Conservation (phyloP, 164 flowering plant genomes). For the Pachysandra terminalis region DNA sequence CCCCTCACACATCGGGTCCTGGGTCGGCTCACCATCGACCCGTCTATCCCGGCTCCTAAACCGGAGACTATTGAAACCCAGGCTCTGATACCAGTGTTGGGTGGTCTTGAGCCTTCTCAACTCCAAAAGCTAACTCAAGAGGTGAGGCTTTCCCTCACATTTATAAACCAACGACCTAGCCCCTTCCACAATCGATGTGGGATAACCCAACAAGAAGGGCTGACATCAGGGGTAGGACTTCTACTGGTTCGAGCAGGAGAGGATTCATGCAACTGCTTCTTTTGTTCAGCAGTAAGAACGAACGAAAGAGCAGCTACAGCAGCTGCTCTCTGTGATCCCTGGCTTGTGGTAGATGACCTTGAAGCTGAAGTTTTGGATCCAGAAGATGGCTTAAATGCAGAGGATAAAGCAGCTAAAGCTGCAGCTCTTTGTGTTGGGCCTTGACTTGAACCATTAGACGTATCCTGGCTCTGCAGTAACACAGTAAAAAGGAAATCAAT, state of each 20-base stretch:
- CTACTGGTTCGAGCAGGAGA: constrained; percentile 50
- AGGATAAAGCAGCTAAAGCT: constrained; percentile 84
- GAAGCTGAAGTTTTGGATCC: constrained; percentile 35
- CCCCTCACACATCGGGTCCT: too few relatives aligned
- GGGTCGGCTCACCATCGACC: too few relatives aligned
- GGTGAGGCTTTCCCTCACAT: too few relatives aligned
- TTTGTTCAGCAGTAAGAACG: constrained; percentile 88
- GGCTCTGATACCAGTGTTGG: too few relatives aligned
- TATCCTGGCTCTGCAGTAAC: constrained; percentile 43
- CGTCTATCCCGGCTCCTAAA: too few relatives aligned
- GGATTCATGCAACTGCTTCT: constrained; percentile 41
- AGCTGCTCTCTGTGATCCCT: constrained; percentile 97
- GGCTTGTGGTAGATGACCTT: constrained; percentile 35
- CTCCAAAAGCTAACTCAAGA: too few relatives aligned
- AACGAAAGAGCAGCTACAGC: constrained; percentile 94
- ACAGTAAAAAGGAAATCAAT: too few relatives aligned
- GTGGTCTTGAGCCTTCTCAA: too few relatives aligned
- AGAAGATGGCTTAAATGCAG: constrained; percentile 78
- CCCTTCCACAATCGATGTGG: too few relatives aligned
- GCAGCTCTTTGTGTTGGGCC: constrained; percentile 97
- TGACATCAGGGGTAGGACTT: constrained; percentile 40
- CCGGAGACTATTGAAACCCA: too few relatives aligned
- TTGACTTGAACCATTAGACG: constrained; percentile 57
- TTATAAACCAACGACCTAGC: too few relatives aligned
- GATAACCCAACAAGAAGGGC: too few relatives aligned